phyloP scores from a whole-genome alignment of 495 filamentous ascomycete species.

The Mycothermus thermophilus region DNA sequence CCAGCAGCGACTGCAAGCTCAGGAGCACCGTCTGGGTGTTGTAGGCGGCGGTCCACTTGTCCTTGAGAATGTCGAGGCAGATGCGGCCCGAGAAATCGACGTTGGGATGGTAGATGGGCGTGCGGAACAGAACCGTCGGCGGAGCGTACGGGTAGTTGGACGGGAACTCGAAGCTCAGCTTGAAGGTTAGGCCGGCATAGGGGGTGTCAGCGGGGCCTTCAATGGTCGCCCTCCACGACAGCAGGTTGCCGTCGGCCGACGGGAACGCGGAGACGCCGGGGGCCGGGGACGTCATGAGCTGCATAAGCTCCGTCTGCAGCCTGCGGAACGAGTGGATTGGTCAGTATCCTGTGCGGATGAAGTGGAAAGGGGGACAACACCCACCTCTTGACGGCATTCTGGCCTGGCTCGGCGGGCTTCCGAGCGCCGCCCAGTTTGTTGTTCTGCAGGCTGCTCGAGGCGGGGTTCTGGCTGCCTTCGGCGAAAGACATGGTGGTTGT shows the following conservation, averaged over 20 bases:
- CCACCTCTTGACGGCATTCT: slow-evolving; percentile 71
- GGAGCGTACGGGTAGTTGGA: slow-evolving; percentile 85
- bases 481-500: slow-evolving; percentile 48
- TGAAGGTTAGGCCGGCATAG: slow-evolving; percentile 79
- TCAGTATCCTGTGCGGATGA: too few species aligned
- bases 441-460: slow-evolving; percentile 40
- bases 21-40: slow-evolving; percentile 86
- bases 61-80: slow-evolving; percentile 93
- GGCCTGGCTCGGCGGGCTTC: slow-evolving; percentile 43
- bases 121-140: slow-evolving; percentile 88
- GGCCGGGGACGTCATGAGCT: slow-evolving; percentile 87
- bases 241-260: slow-evolving; percentile 74
- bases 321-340: too few species aligned
- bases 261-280: slow-evolving; percentile 95
- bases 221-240: slow-evolving; percentile 87
- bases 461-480: slow-evolving; percentile 62
- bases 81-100: slow-evolving; percentile 87
- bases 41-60: slow-evolving; percentile 92
- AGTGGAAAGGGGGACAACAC: too few species aligned
- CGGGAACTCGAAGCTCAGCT: slow-evolving; percentile 85
- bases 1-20: slow-evolving; percentile 87
- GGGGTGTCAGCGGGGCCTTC: slow-evolving; percentile 81
- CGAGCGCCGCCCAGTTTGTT: slow-evolving; percentile 45
- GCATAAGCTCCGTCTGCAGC: slow-evolving; percentile 92
- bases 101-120: slow-evolving; percentile 88